These are phyloP conservation scores for Apiospora koreana DNA, from an alignment of 2,329 filamentous ascomycete species.

Conservation along the genomic window DNA sequence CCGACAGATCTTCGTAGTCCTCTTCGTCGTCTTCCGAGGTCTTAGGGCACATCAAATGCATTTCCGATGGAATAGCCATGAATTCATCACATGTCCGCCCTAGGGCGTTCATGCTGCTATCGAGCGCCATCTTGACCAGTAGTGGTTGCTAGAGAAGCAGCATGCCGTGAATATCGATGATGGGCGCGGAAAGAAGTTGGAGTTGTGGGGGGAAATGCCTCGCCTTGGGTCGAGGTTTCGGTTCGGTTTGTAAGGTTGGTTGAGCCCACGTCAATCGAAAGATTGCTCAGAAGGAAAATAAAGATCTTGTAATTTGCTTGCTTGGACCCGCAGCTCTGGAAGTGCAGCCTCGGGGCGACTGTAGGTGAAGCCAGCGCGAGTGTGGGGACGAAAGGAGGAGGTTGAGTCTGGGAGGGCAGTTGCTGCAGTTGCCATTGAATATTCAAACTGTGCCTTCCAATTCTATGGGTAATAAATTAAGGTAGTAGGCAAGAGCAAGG, in stretches of 20 bases:
- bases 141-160: background rate
- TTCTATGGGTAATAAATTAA: background rate
- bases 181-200: background rate
- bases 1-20: slow-evolving; percentile 60
- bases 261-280: background rate
- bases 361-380: background rate
- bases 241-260: background rate
- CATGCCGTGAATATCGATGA: background rate
- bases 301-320: background rate
- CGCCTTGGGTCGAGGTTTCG: background rate
- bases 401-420: background rate
- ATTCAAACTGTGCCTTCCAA: background rate
- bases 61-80: slow-evolving; percentile 40
- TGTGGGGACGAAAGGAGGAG: background rate
- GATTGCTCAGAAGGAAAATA: background rate
- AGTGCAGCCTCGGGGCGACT: background rate
- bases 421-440: background rate
- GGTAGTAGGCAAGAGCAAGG: background rate
- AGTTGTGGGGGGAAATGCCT: background rate
- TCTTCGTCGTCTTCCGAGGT: slow-evolving; percentile 62
- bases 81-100: slow-evolving; percentile 14
- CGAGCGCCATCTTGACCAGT: background rate
- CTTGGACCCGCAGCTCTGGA: background rate
- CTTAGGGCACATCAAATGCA: slow-evolving; percentile 71
- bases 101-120: slow-evolving; percentile 4